A percentile compares a stretch with the other conserved stretches of the same genome.
Evolutionary conservation across 2,329 filamentous ascomycete genomes (phyloP).

Genomic region (Passalora sequoiae): DNA sequence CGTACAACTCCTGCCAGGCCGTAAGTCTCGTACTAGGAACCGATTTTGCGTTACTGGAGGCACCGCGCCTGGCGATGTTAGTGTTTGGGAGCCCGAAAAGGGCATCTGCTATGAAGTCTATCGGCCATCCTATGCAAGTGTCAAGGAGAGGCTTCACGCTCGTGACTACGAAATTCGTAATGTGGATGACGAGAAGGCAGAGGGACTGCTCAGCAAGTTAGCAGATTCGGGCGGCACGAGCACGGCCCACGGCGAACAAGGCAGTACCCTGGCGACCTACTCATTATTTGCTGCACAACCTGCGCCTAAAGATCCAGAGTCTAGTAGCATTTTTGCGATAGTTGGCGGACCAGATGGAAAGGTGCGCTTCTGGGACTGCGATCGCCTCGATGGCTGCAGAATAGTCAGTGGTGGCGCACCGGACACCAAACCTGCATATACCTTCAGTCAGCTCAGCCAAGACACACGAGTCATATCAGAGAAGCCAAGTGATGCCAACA

Average conservation of each 20-base stretch:
- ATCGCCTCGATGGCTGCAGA: constrained; percentile 68
- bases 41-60: constrained; percentile 88
- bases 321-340: constrained; percentile 75
- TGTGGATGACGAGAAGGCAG: constrained; percentile 81
- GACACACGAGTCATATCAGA: constrained; percentile 41
- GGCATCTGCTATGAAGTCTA: constrained; percentile 84
- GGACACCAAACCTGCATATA: constrained; percentile 69
- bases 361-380: constrained; percentile 88
- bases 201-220: constrained; percentile 81
- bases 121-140: constrained; percentile 58
- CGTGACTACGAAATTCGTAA: constrained; percentile 78
- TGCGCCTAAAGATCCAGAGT: constrained; percentile 63
- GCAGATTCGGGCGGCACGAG: constrained; percentile 56
- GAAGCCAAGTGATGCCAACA: constrained; percentile 17
- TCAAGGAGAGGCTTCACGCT: constrained; percentile 38
- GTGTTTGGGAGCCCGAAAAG: constrained; percentile 93
- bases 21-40: constrained; percentile 57
- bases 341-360: constrained; percentile 86
- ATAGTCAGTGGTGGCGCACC: constrained; percentile 67
- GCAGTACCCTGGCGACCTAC: constrained; percentile 31
- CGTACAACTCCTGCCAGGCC: constrained; percentile 65
- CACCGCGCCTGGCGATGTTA: constrained; percentile 80
- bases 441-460: constrained; percentile 37
- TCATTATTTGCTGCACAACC: constrained; percentile 61
- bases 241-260: constrained; percentile 38